These are phyloP conservation scores for Senna tora DNA, from an alignment of 306 rosid genomes.

Conservation along the genomic window DNA sequence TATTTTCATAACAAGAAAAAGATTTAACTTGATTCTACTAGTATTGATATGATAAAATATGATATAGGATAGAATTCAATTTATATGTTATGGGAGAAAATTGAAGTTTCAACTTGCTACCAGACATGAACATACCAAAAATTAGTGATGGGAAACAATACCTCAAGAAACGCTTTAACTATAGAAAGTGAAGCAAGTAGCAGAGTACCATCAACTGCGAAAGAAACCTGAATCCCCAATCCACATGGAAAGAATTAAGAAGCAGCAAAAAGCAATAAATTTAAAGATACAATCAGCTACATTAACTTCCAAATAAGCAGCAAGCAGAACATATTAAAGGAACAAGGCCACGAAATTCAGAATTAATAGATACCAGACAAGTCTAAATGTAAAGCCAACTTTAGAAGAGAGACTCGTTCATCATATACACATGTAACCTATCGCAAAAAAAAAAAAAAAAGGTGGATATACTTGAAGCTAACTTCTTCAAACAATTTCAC, in stretches of 20 bases:
- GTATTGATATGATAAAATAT: not conserved
- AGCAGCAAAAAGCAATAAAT: constrained; percentile 4
- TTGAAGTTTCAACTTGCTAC: constrained; percentile 14
- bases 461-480: constrained; percentile 1
- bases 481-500: constrained; percentile 10
- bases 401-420: not conserved
- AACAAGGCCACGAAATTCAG: constrained; percentile 13
- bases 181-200: constrained; percentile 72
- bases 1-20: not conserved
- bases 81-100: not conserved
- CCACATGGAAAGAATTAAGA: constrained; percentile 16
- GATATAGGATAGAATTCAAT: not conserved
- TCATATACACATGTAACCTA: constrained; percentile 7
- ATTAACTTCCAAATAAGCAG: constrained; percentile 26
- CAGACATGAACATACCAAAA: constrained; percentile 23
- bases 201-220: constrained; percentile 78
- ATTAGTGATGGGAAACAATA: constrained; percentile 28
- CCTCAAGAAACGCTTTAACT: constrained; percentile 82
- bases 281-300: constrained; percentile 3
- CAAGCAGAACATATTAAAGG: constrained; percentile 27
- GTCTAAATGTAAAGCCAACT: not conserved
- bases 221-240: constrained; percentile 63
- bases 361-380: not conserved
- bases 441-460: not conserved
- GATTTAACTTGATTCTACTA: constrained; percentile 1